Evolutionary conservation across 225 moss, liverwort and hornwort species (phyloP).

Genomic region (Pseudoscleropodium purum): DNA sequence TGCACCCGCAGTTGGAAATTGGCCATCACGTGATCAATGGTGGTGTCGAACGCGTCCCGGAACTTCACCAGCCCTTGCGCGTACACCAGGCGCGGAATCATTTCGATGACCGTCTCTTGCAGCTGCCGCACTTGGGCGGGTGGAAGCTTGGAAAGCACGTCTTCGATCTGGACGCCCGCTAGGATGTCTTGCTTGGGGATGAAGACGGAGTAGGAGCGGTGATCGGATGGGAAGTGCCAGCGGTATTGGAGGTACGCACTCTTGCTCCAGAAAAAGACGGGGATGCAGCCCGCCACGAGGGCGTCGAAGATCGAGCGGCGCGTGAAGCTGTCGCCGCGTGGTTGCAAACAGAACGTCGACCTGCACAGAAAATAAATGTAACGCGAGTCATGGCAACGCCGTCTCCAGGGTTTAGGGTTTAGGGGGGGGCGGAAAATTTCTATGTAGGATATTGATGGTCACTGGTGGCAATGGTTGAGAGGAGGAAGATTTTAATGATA

Average conservation of each 20-base stretch:
- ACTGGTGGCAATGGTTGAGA: background rate
- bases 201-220: constrained; percentile 29
- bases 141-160: background rate
- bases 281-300: constrained; percentile 28
- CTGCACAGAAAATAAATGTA: background rate
- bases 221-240: constrained; percentile 16
- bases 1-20: background rate
- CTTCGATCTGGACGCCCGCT: background rate
- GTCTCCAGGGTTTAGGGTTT: background rate
- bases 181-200: constrained; percentile 9
- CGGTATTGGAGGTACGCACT: constrained; percentile 19
- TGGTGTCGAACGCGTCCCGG: constrained; percentile 28
- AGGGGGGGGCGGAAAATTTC: background rate
- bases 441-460: background rate
- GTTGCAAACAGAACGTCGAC: constrained; percentile 34
- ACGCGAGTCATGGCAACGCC: background rate
- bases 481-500: background rate
- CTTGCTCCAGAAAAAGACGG: constrained; percentile 24
- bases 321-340: constrained; percentile 31
- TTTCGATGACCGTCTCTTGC: constrained; percentile 1
- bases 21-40: constrained; percentile 11
- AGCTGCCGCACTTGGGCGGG: background rate
- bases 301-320: constrained; percentile 31
- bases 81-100: constrained; percentile 24
- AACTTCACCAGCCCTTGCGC: background rate